phyloP scores from a whole-genome alignment of 768 basidiomycete species.

The Sarcomyxa edulis region DNA sequence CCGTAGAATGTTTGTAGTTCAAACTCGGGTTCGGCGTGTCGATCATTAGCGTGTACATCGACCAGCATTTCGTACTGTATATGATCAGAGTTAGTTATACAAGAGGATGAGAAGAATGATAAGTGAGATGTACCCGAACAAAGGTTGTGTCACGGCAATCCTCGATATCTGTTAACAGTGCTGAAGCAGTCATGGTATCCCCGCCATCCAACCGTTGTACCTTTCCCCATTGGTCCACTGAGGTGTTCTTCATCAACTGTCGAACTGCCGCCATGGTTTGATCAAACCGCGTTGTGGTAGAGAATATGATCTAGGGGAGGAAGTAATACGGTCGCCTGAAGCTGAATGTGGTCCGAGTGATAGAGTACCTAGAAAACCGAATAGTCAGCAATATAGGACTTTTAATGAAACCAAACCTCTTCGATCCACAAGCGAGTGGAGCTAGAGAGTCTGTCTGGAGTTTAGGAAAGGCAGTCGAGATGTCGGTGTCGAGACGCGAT shows the following conservation, averaged over 20 bases:
- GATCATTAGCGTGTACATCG: conserved; percentile 17
- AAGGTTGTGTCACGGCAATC: conserved; percentile 24
- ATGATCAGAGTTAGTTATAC: conserved; percentile 1
- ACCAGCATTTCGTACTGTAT: conserved; percentile 26
- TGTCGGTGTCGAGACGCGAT: too few relatives aligned
- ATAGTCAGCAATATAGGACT: too few relatives aligned
- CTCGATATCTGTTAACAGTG: conserved; percentile 8
- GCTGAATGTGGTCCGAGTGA: too few relatives aligned
- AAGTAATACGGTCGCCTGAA: too few relatives aligned
- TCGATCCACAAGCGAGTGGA: too few relatives aligned
- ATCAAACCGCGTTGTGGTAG: conserved; percentile 8
- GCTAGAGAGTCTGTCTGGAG: too few relatives aligned
- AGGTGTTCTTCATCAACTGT: not conserved
- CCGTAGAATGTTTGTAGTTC: conserved; percentile 22
- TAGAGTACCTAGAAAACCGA: too few relatives aligned
- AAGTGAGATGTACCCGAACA: conserved; percentile 21
- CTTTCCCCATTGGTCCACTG: conserved; percentile 19
- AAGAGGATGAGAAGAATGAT: conserved; percentile 1
- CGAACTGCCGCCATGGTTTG: not conserved
- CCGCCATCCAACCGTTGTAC: conserved; percentile 20
- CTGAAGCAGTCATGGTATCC: conserved; percentile 20
- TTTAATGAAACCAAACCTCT: too few relatives aligned
- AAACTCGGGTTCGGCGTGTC: conserved; percentile 8
- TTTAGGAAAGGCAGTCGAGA: too few relatives aligned
- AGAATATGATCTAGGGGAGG: too few relatives aligned